A percentile compares a stretch with the other conserved stretches of the same genome.
Conservation (phyloP, 306 rosid species). For the Quercus bicolor region DNA sequence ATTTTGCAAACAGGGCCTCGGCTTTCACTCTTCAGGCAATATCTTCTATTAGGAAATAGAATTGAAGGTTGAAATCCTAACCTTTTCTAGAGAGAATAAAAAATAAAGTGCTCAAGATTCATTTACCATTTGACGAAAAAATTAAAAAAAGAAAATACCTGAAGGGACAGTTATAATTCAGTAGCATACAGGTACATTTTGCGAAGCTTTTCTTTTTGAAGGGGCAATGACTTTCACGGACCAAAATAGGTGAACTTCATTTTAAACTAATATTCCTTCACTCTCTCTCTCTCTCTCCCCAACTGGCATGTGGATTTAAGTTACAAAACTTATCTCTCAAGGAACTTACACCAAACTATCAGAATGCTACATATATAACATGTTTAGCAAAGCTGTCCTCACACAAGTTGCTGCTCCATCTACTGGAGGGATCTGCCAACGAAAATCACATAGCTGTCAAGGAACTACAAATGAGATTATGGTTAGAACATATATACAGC, state of each 20-base stretch:
- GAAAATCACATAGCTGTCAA: slow-evolving; percentile 7
- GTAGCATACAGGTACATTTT: too few species aligned
- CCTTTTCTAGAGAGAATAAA: too few species aligned
- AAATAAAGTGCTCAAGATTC: too few species aligned
- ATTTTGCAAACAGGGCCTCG: too few species aligned
- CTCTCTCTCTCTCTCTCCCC: not conserved
- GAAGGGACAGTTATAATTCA: too few species aligned
- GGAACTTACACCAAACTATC: not conserved
- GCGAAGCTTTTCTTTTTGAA: not conserved
- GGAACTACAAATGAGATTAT: not conserved
- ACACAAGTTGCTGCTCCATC: not conserved
- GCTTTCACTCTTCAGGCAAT: too few species aligned
- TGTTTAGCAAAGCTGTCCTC: not conserved
- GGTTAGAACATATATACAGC: slow-evolving; percentile 1
- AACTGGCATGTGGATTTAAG: not conserved
- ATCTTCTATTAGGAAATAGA: too few species aligned
- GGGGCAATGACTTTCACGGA: not conserved
- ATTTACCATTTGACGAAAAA: too few species aligned
- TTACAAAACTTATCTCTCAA: not conserved
- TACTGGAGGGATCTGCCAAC: slow-evolving; percentile 24
- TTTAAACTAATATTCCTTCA: not conserved
- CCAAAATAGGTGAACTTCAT: not conserved
- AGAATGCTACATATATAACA: not conserved
- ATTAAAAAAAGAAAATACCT: too few species aligned
- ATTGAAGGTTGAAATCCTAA: too few species aligned